Conservation (phyloP, 495 filamentous ascomycete species). For the Neurospora tetraspora region DNA sequence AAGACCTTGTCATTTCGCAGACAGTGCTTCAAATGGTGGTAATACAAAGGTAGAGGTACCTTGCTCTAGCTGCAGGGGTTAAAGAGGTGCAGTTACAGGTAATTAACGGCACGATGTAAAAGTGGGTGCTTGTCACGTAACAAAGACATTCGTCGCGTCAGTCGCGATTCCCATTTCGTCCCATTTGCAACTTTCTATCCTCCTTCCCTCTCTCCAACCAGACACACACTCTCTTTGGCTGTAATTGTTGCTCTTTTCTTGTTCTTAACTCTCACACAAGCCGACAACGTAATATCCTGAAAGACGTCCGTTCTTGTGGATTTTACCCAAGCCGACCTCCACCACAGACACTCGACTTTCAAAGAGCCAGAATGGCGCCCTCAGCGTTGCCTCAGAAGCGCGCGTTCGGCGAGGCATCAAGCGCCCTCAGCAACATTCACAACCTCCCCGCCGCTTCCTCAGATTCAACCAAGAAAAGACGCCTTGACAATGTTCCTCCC, state of each 20-base stretch:
- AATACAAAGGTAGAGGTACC: background rate
- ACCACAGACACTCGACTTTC: background rate
- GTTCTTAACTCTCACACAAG: background rate
- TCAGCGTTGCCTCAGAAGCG: slow-evolving; percentile 44
- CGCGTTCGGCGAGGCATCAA: slow-evolving; percentile 40
- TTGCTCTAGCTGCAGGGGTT: background rate
- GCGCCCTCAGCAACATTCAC: slow-evolving; percentile 34
- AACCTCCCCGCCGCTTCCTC: slow-evolving; percentile 21
- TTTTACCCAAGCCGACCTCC: background rate
- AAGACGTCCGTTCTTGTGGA: background rate
- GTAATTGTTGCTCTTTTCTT: background rate
- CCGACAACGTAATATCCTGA: background rate
- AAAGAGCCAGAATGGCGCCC: slow-evolving; percentile 25
- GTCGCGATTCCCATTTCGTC: background rate
- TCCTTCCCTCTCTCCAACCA: background rate
- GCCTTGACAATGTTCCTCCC: slow-evolving; percentile 49
- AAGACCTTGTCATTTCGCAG: background rate
- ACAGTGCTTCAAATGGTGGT: background rate
- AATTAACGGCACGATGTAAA: background rate
- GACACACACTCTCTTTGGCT: background rate
- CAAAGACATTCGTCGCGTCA: background rate
- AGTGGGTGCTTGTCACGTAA: background rate
- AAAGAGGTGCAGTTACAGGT: background rate
- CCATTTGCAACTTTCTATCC: background rate
- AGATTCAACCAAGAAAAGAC: slow-evolving; percentile 57